A percentile compares a stretch with the other conserved stretches of the same genome.
These are phyloP conservation scores for Paraphaeosphaeria sporulosa DNA, from an alignment of 2,329 filamentous ascomycete genomes.

Conservation along the genomic window DNA sequence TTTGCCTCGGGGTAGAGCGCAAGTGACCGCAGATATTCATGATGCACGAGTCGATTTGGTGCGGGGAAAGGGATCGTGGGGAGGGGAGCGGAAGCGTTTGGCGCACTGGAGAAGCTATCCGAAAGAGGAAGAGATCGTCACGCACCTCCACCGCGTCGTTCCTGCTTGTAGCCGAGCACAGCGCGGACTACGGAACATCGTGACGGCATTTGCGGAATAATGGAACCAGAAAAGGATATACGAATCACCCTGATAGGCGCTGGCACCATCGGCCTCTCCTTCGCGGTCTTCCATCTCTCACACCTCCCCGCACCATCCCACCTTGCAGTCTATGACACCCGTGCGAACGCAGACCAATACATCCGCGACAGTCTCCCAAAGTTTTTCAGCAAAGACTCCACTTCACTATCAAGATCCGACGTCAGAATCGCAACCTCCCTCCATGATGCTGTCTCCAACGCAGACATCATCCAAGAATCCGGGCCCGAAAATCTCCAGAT, in stretches of 20 bases:
- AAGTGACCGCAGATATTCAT: constrained; percentile 30
- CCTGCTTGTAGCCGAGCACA: background rate
- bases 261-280: constrained; percentile 64
- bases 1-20: constrained; percentile 11
- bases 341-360: constrained; percentile 57
- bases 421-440: constrained; percentile 48
- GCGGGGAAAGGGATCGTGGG: constrained; percentile 31
- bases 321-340: constrained; percentile 60
- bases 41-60: constrained; percentile 36
- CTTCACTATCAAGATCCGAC: constrained; percentile 30
- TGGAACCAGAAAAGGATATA: constrained; percentile 21
- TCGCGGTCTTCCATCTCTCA: constrained; percentile 61
- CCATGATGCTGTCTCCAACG: constrained; percentile 53
- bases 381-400: constrained; percentile 45
- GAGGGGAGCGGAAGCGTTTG: constrained; percentile 27
- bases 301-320: constrained; percentile 49
- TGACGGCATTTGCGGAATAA: background rate
- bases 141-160: background rate
- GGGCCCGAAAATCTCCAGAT: constrained; percentile 62
- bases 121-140: constrained; percentile 23
- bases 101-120: constrained; percentile 11
- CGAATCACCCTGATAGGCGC: constrained; percentile 54
- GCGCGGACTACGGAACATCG: background rate
- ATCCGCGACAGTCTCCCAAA: constrained; percentile 52
- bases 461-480: constrained; percentile 66